Conservation (phyloP, 2,329 filamentous ascomycete species). For the Thermomyces lanuginosus region DNA sequence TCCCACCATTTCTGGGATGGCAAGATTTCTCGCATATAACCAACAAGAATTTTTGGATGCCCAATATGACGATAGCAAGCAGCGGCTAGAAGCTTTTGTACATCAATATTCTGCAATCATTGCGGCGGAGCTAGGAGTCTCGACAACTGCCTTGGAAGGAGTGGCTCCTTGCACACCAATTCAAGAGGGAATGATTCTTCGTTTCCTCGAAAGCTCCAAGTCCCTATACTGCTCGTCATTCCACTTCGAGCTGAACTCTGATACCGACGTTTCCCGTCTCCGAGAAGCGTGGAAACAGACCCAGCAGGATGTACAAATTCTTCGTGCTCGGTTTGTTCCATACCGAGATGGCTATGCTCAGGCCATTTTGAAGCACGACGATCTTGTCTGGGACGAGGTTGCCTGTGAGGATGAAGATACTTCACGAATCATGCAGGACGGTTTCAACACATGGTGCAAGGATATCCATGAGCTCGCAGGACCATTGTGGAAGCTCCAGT, state of each 20-base stretch:
- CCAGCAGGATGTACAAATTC: conserved; percentile 40
- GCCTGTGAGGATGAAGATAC: conserved; percentile 16
- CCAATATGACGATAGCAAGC: conserved; percentile 35
- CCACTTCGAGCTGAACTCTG: conserved; percentile 36
- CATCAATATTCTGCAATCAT: conserved; percentile 43
- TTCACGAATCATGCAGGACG: conserved; percentile 18
- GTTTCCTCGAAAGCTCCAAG: conserved; percentile 41
- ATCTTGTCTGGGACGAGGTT: conserved; percentile 32
- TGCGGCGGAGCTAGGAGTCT: conserved; percentile 37
- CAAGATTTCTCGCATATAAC: conserved; percentile 11
- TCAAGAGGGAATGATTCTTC: conserved; percentile 72
- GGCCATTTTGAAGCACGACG: conserved; percentile 38
- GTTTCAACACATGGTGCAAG: conserved; percentile 37
- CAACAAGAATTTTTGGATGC: conserved; percentile 6
- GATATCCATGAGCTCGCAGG: conserved; percentile 31
- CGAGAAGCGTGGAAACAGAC: conserved; percentile 42
- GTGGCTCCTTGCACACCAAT: conserved; percentile 71
- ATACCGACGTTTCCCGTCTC: conserved; percentile 35
- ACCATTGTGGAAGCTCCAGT: conserved; percentile 18
- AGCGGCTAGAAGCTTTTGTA: conserved; percentile 46
- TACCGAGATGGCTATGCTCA: conserved; percentile 66
- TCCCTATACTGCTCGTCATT: conserved; percentile 67
- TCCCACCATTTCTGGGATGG: conserved; percentile 25
- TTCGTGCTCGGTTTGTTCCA: conserved; percentile 56
- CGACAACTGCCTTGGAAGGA: conserved; percentile 45